Evolutionary conservation across 805 yeast species (phyloP).

Genomic region (Sungouiella thailandica): DNA sequence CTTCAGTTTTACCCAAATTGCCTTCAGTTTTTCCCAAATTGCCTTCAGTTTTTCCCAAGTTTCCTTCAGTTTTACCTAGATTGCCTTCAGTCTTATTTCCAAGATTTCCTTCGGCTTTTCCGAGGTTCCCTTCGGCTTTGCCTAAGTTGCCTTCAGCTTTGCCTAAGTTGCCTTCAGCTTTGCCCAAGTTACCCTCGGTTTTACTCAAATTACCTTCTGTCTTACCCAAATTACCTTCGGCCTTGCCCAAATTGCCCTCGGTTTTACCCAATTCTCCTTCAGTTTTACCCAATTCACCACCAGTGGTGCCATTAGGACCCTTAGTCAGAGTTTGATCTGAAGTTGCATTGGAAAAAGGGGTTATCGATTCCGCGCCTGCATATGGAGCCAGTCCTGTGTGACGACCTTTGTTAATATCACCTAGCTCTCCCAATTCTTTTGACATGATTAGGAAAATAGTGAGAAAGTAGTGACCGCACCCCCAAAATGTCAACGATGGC

Average conservation of each 20-base stretch:
- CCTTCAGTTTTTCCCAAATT: conserved; percentile 9
- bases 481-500: too few species aligned
- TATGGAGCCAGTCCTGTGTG: too few species aligned
- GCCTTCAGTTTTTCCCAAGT: conserved; percentile 3
- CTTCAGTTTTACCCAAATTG: conserved; percentile 11
- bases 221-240: conserved; percentile 5
- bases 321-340: too few species aligned
- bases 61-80: conserved; percentile 9
- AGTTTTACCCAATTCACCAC: conserved; percentile 3
- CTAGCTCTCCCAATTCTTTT: conserved; percentile 15
- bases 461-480: too few species aligned
- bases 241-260: conserved; percentile 14
- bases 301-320: conserved; percentile 5
- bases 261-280: conserved; percentile 3
- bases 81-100: conserved; percentile 13
- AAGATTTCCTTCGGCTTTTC: too few species aligned
- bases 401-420: too few species aligned
- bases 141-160: conserved; percentile 15
- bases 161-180: conserved; percentile 15
- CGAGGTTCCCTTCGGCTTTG: conserved; percentile 4
- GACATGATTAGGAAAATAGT: too few species aligned
- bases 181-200: conserved; percentile 8
- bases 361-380: too few species aligned
- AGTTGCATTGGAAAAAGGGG: too few species aligned
- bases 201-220: conserved; percentile 6